A percentile compares a stretch with the other conserved stretches of the same genome.
These are phyloP conservation scores for Aspergillus ruber DNA, from an alignment of 2,329 filamentous ascomycete genomes.

Conservation along the genomic window DNA sequence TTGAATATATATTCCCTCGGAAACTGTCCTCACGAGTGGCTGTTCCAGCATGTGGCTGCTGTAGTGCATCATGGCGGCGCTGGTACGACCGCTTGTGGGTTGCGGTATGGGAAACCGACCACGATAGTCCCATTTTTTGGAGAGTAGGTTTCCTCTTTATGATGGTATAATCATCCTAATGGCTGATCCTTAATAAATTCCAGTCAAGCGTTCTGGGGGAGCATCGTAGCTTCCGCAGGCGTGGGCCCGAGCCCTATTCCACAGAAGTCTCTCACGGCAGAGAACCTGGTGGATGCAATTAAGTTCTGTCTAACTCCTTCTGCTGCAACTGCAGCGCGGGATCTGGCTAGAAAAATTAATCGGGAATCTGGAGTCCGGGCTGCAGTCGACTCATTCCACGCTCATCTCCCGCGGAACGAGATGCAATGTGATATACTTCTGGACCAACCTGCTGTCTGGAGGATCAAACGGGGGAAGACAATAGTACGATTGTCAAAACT, in stretches of 20 bases:
- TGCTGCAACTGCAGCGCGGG: constrained; percentile 29
- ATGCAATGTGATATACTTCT: constrained; percentile 22
- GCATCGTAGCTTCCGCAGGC: constrained; percentile 45
- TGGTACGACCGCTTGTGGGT: constrained; percentile 52
- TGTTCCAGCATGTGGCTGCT: constrained; percentile 51
- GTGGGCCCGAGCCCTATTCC: constrained; percentile 47
- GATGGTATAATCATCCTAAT: no score
- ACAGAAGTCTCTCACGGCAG: constrained; percentile 38
- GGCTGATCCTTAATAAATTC: no score
- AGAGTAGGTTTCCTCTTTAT: constrained; percentile 22
- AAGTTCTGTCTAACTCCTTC: constrained; percentile 36
- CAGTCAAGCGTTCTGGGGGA: constrained; percentile 49
- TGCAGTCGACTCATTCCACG: constrained; percentile 43
- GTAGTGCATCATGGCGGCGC: constrained; percentile 57
- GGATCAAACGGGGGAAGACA: constrained; percentile 7
- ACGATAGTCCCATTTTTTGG: constrained; percentile 53
- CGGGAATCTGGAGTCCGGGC: constrained; percentile 36
- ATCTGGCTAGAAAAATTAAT: constrained; percentile 34
- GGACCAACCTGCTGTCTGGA: constrained; percentile 24
- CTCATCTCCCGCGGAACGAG: constrained; percentile 17
- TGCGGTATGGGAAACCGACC: constrained; percentile 48
- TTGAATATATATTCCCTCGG: constrained; percentile 45
- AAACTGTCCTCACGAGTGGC: constrained; percentile 54
- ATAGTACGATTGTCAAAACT: constrained; percentile 15
- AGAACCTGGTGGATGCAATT: constrained; percentile 43